phyloP scores from a whole-genome alignment of 257 asterid genomes.

The Nicotiana benthamiana region DNA sequence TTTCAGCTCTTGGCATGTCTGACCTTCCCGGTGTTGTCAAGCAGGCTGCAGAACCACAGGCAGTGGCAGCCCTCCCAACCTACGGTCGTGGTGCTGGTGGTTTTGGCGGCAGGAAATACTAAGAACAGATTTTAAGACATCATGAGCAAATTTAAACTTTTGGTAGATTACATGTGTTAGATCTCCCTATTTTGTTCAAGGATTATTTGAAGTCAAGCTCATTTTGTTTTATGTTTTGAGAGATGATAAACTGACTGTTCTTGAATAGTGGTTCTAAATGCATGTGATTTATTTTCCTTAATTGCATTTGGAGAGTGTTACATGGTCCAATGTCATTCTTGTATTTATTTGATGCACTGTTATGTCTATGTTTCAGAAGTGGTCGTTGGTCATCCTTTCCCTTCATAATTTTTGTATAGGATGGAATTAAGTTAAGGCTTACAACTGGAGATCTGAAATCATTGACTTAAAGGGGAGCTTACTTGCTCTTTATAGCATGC shows the following conservation, averaged over 20 bases:
- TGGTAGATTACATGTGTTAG: neutral
- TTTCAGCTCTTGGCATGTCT: constrained; percentile 37
- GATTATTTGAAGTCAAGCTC: neutral
- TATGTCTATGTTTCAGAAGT: neutral
- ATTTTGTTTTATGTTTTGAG: neutral
- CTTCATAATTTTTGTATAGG: neutral
- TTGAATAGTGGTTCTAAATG: constrained; percentile 1
- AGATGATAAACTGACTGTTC: neutral
- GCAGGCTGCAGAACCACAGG: constrained; percentile 25
- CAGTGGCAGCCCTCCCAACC: constrained; percentile 14
- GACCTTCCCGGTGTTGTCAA: constrained; percentile 41
- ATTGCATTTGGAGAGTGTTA: neutral
- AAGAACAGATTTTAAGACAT: neutral
- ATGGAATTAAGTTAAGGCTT: neutral
- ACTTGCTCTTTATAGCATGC: neutral
- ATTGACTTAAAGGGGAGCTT: neutral
- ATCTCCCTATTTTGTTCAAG: neutral
- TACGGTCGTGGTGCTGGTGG: constrained; percentile 33
- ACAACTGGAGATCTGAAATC: neutral
- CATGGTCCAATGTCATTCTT: neutral
- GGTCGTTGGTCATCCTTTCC: neutral
- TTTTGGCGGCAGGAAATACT: constrained; percentile 24
- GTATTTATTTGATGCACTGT: neutral
- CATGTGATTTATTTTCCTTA: neutral
- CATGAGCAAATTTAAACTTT: neutral